Base-by-base conservation (phyloP, 345 rosid genomes). In the Gossypium stocksii region DNA sequence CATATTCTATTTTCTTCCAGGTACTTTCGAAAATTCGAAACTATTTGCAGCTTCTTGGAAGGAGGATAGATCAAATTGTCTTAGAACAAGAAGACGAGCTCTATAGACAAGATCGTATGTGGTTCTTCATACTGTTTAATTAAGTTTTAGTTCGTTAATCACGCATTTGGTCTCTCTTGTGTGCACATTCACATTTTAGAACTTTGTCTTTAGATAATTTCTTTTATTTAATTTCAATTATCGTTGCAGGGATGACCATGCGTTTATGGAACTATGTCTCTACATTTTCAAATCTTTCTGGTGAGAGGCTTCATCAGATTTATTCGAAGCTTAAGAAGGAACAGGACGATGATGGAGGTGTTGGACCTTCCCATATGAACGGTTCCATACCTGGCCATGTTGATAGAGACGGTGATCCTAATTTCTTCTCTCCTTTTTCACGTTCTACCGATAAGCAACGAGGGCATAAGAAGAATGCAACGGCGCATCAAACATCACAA, bases 241-340 rank as follows among this genome's bases (percentile, higher is more conserved):
- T 13, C 16, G 15, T 83, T 85, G 76, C 90, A 96, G 99, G 97
- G 82, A 91, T 93, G 97, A 85, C 85, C 0, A 86, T 77, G 80
- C 85, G 98, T 74, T 76, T 96, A 77, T 96, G 99, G 99, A 93
- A 96, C 48, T 96, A 93, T 63, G 98, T 96, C 20, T 96, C 99
- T 27, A 90, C 91, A 4, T 96, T 87, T 83, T 95, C 99, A 67
- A 95, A 95, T 82, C 80, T 93, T 61, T 87, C 98, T 10, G 99
- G 99, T 71, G 97, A 87, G 82, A 84, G 83, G 78, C 97, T 96
- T 65, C 88, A 81, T 57, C 98, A 93, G 84, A 96, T 93, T 2
- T 96, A 96, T 85, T 88, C 98, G 27, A 96, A 93, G 85, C 86
- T 96, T 72, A 93, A 84, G 84, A 80, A 88, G 81, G 93, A 93